phyloP scores from a whole-genome alignment of 257 asterid species.

The Rhazya stricta region DNA sequence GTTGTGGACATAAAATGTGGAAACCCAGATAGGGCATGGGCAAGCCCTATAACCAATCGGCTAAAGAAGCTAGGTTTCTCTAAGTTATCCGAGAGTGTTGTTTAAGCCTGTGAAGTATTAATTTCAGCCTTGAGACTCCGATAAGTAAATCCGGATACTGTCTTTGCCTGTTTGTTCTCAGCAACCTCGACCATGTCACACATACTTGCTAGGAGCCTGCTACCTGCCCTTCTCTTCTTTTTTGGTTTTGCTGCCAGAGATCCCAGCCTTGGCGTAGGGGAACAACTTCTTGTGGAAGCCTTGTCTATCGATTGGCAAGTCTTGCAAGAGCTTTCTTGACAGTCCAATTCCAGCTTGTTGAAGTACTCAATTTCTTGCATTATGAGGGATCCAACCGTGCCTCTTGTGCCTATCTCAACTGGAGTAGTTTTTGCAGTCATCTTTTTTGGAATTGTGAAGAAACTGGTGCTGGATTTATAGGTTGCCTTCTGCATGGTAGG shows the following conservation, averaged over 20 bases:
- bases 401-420: constrained; percentile 29
- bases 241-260: constrained; percentile 19
- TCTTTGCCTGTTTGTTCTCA: constrained; percentile 26
- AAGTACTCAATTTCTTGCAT: constrained; percentile 32
- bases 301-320: constrained; percentile 18
- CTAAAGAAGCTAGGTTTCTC: constrained; percentile 11
- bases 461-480: constrained; percentile 17
- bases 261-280: constrained; percentile 28
- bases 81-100: constrained; percentile 30
- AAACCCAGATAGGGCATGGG: constrained; percentile 47
- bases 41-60: constrained; percentile 51
- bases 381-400: constrained; percentile 41
- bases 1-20: constrained; percentile 77
- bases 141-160: constrained; percentile 28
- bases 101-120: constrained; percentile 27
- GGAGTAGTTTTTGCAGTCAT: constrained; percentile 30
- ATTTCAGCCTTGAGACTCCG: constrained; percentile 40
- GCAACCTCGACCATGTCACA: constrained; percentile 51
- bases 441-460: constrained; percentile 23
- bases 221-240: constrained; percentile 43
- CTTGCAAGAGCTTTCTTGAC: constrained; percentile 15
- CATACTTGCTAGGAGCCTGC: constrained; percentile 41
- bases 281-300: constrained; percentile 21
- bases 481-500: constrained; percentile 23
- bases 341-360: constrained; percentile 21